Evolutionary conservation across 805 yeast genomes (phyloP), one percentile per base, ranked within the genome.

Genomic region (Candida pseudofarinosa): DNA sequence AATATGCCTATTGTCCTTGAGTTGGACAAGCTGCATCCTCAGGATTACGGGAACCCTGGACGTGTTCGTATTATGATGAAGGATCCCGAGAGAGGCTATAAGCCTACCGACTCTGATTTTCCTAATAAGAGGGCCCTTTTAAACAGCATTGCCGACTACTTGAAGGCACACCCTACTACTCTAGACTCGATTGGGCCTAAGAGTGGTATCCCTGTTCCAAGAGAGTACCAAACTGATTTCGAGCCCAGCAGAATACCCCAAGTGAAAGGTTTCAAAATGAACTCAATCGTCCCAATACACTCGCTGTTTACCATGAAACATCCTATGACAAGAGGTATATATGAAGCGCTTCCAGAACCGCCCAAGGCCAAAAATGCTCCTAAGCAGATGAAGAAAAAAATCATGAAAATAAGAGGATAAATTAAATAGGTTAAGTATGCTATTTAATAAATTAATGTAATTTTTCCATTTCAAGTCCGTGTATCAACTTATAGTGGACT

Each of bases 1-100:
- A 51, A 57, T 20, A 46, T 71, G 33, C 72, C 73, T 2, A 67
- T 71, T 2, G 69, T 83, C 35, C 71, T 81, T 44, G 93, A 87
- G 63, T 81, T 91, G 47, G 88, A 85, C 46, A 93, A 89, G 67
- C 64, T 85, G 1, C 99, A 91, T 65, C 98, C 98, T 10, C 96
- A 90, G 62, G 98, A 91, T 65, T 93, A 84, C 76, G 95, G 98
- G 51, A 91, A 91, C 58, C 95, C 97, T 3, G 99, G 99, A n/a
- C 76, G 98, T 55, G 90, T 93, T 30, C 79, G 96, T 51, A 84
- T 89, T 17, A 69, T 80, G 36, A 51, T 88, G 33, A 83, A 80
- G 54, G 63, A 61, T 39, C 51, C 53, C n/a, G 55, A 55, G 10
- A 74, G 76, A 38, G 63, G 73, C 8, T 81, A 79, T 1, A 53